Conservation (phyloP, 805 yeast species). For the Hanseniaspora guilliermondii region DNA sequence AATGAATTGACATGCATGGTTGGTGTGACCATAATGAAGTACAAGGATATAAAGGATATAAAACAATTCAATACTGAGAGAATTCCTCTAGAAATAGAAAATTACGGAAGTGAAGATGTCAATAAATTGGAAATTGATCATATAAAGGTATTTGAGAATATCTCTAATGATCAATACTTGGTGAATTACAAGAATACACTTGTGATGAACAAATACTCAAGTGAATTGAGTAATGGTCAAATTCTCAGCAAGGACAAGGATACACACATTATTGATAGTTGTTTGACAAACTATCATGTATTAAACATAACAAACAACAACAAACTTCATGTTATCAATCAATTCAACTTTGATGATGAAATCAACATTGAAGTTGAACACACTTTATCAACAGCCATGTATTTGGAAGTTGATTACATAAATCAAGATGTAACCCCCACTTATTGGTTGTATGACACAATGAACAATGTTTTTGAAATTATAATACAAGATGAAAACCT, state of each 20-base stretch:
- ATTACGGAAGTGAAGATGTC: conserved; percentile 19
- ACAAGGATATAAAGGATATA: conserved; percentile 13
- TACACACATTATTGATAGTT: not conserved
- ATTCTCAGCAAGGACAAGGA: conserved; percentile 20
- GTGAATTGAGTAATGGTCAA: conserved; percentile 26
- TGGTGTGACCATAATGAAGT: conserved; percentile 18
- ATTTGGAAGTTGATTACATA: conserved; percentile 38
- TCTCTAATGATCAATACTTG: conserved; percentile 25
- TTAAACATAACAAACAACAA: conserved; percentile 33
- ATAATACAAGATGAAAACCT: conserved; percentile 54
- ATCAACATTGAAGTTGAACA: conserved; percentile 27
- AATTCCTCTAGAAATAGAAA: conserved; percentile 17
- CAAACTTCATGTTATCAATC: conserved; percentile 37
- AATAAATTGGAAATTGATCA: conserved; percentile 26
- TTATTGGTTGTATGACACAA: conserved; percentile 60
- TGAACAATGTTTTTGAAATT: conserved; percentile 52
- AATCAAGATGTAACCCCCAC: conserved; percentile 32
- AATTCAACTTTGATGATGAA: conserved; percentile 37
- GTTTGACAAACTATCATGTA: conserved; percentile 43
- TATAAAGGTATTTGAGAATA: conserved; percentile 13
- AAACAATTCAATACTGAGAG: conserved; percentile 14
- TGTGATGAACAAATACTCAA: conserved; percentile 30
- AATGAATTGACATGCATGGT: conserved; percentile 12
- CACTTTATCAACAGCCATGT: conserved; percentile 30
- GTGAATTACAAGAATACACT: conserved; percentile 40